Conservation (phyloP, 1,284 basidiomycete species). For the Ceratobasidium sp. region DNA sequence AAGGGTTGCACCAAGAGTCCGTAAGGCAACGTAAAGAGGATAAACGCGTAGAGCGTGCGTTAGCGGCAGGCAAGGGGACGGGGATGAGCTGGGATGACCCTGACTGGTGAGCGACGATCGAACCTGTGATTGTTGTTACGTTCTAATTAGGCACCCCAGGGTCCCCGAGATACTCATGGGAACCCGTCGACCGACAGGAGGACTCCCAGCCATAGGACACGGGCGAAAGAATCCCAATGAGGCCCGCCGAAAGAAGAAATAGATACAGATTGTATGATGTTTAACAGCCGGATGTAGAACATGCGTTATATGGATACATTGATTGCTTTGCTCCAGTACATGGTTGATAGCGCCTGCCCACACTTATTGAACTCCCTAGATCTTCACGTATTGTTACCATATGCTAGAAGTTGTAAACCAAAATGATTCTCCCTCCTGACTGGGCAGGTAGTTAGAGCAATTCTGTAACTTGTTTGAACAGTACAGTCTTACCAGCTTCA, state of each 20-base stretch:
- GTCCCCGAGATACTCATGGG: slow-evolving; percentile 60
- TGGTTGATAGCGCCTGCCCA: neutral
- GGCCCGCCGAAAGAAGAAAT: slow-evolving; percentile 62
- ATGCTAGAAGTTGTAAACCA: slow-evolving; percentile 16
- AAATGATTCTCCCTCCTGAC: neutral
- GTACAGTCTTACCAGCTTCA: neutral
- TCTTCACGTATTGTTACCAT: neutral
- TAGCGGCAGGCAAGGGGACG: slow-evolving; percentile 63
- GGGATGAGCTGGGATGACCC: slow-evolving; percentile 88
- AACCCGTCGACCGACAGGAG: slow-evolving; percentile 62
- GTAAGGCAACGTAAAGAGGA: slow-evolving; percentile 82
- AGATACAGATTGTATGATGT: neutral
- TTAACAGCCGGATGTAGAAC: neutral
- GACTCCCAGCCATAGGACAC: slow-evolving; percentile 84
- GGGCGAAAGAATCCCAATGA: slow-evolving; percentile 90
- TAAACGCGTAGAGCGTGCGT: slow-evolving; percentile 72
- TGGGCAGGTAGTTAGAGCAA: neutral
- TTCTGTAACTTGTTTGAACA: neutral
- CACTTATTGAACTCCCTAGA: neutral
- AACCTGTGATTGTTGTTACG: slow-evolving; percentile 76
- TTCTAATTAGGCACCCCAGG: slow-evolving; percentile 64
- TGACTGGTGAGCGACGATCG: slow-evolving; percentile 92
- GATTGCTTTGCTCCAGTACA: neutral
- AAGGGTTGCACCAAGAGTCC: slow-evolving; percentile 80
- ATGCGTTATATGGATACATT: neutral